Percentiles rank a stretch among this genome's conserved stretches.
Conservation (phyloP, 805 yeast species). For the Metschnikowia henanensis region DNA sequence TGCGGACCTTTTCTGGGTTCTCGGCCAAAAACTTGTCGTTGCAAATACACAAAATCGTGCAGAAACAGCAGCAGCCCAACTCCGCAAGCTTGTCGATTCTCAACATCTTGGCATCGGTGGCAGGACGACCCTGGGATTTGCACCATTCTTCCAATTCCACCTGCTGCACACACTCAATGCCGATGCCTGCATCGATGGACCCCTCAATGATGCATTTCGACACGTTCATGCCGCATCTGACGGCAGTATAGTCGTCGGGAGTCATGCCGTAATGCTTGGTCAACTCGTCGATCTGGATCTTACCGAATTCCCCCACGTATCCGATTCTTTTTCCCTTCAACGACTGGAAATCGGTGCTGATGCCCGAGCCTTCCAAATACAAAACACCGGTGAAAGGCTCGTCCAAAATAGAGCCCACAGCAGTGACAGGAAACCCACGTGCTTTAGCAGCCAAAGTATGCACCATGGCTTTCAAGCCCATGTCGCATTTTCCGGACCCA, state of each 20-base stretch:
- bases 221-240: slow-evolving; percentile 60
- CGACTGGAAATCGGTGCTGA: slow-evolving; percentile 50
- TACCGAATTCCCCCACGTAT: slow-evolving; percentile 60
- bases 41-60: slow-evolving; percentile 53
- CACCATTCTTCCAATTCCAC: slow-evolving; percentile 55
- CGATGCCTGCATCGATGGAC: slow-evolving; percentile 56
- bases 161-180: slow-evolving; percentile 60
- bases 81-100: slow-evolving; percentile 57
- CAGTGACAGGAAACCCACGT: slow-evolving; percentile 56
- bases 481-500: slow-evolving; percentile 56
- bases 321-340: slow-evolving; percentile 55
- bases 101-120: slow-evolving; percentile 51
- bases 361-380: slow-evolving; percentile 50
- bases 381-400: slow-evolving; percentile 60
- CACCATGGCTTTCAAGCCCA: slow-evolving; percentile 62
- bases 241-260: slow-evolving; percentile 55
- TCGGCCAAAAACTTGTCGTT: slow-evolving; percentile 49
- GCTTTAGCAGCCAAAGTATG: slow-evolving; percentile 62
- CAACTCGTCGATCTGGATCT: slow-evolving; percentile 56
- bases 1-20: slow-evolving; percentile 46
- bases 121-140: slow-evolving; percentile 41
- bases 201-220: slow-evolving; percentile 56
- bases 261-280: slow-evolving; percentile 57
- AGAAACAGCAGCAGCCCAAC: slow-evolving; percentile 59
- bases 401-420: slow-evolving; percentile 53